Evolutionary conservation across 1,284 basidiomycete species (phyloP), one percentile per base, ranked within the genome.

Genomic region (Leucoagaricus sp.): DNA sequence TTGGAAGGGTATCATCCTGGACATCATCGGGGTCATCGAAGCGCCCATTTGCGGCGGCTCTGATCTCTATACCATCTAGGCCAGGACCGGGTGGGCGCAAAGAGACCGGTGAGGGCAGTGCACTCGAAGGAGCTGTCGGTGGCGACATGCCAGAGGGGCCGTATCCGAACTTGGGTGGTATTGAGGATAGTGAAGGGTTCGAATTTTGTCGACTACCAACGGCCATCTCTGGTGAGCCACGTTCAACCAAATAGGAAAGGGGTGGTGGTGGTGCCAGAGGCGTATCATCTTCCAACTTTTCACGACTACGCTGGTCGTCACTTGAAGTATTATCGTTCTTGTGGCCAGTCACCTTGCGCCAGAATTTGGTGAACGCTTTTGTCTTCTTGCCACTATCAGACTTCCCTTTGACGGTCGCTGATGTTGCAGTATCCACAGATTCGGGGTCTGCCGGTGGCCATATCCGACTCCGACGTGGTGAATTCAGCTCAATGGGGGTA

Each of bases 261-360:
- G 91, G 88, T 3, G 93, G 93, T 4, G 93, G 93, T 1, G 93
- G 93, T 1, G 89, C 86, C 34, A 95, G 76, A 4, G 91, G 91
- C 15, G 78, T 69, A 65, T 90, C 86, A 61, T 91, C 89, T 7
- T 87, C 85, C 29, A 75, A 66, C 54, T 75, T 75, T 44, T 80
- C 79, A 19, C 72, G 59, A 13, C 78, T 59, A 12, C 78, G 44
- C 12, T 45, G 28, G 76, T 26, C 75, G 72, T 5, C 76, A 69
- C 38, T 73, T 65, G 21, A 64, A 66, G 29, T 64, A 51, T 60
- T 60, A 15, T 75, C 70, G 34, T 74, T 72, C 63, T 82, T 83
- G 28, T 80, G 74, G 9, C 84, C 85, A 23, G 85, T 91, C 51
- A 95, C 86, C 47, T 91, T 83, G 58, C 83, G 83, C 86, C 93